Evolutionary conservation across 768 basidiomycete genomes (phyloP), one percentile per base, ranked within the genome.

Genomic region (Auricularia auricula-judae): DNA sequence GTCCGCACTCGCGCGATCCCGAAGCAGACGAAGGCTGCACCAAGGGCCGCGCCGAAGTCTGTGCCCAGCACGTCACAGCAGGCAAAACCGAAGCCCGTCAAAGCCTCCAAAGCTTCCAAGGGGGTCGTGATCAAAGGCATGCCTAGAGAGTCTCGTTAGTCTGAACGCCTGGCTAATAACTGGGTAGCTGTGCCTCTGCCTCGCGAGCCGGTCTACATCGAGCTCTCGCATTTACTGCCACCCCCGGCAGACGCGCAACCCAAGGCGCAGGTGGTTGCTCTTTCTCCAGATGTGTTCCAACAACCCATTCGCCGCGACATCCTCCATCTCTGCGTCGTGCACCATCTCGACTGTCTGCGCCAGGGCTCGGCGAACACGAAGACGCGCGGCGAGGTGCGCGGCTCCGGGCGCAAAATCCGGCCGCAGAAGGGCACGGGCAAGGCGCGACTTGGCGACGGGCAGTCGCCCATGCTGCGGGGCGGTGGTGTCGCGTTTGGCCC

Each of bases 401-500:
- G 91, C 44, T 96, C 93, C 2, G 93, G 93, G 8, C 78, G 81
- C 70, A 99, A 99, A 77, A 84, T 98, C 65, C 84, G 88, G 44
- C 86, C 81, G 4, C 97, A 99, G 74, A 99, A 99, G 75, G 96
- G 96, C 8, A 83, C 85, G 16, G 96, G 97, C 66, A 80, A 76
- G 68, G 97, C 97, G 10, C 91, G 97, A 72, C 78, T 97, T 10
- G 96, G 95, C 59, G 93, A 94, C 69, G 85, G 80, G 1, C 90
- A 92, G 70, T 89, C 85, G 73, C 93, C 92, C 1, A 91, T 93
- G 82, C 82, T 88, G 63, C 81, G 87, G 36, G 96, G 96, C 39
- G 97, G 97, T 75, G 97, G 96, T 69, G 84, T 89, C 47, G 92
- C 92, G 4, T 94, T 93, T 66, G 93, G 93, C 36, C 92, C 93